Evolutionary conservation across 1,284 basidiomycete species (phyloP), one percentile per base, ranked within the genome.

Genomic region (Anthracocystis setariae): DNA sequence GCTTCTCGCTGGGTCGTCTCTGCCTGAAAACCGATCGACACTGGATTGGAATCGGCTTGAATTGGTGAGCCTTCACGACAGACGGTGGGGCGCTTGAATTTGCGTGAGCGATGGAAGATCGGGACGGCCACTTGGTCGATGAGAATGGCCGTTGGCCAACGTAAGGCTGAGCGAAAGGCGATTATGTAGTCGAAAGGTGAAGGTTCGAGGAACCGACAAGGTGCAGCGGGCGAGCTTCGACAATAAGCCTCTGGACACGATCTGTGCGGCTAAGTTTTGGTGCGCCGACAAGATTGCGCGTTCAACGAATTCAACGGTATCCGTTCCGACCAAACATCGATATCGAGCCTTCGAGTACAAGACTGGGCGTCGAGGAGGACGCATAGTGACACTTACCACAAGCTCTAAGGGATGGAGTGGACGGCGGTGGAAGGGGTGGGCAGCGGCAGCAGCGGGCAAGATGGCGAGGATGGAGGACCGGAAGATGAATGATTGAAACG

Each of bases 401-500:
- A 57, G 58, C 68, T 71, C 68, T 39, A 20, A 48, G 60, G 66
- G 46, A 43, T 23, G 54, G 60, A 50, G 49, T 49, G 18, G 52
- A 38, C 15, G 64, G 63, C 21, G 51, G 52, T n/a, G 56, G n/a
- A 32, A 39, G 44, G 40, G 46, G n/a, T 24, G 51, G 46, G 29
- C 29, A 40, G 48, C 40, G 50, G 59, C 51, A 49, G 61, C 57
- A 58, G 59, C 54, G 48, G 57, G 40, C 23, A 35, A 46, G 60
- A 63, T 58, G 67, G 37, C 43, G 68, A 47, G 57, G 62, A 66
- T 52, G 62, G 58, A 56, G 67, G 55, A 48, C 23, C 46, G 29
- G 35, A 64, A 49, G 32, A 42, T 12, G 20, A n/a, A 27, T 8
- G 38, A 20, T 13, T 20, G 38, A 17, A 37, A 5, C 15, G 44